Conservation (phyloP, 2,329 filamentous ascomycete genomes). For the Arthrobotrys megalospora region DNA sequence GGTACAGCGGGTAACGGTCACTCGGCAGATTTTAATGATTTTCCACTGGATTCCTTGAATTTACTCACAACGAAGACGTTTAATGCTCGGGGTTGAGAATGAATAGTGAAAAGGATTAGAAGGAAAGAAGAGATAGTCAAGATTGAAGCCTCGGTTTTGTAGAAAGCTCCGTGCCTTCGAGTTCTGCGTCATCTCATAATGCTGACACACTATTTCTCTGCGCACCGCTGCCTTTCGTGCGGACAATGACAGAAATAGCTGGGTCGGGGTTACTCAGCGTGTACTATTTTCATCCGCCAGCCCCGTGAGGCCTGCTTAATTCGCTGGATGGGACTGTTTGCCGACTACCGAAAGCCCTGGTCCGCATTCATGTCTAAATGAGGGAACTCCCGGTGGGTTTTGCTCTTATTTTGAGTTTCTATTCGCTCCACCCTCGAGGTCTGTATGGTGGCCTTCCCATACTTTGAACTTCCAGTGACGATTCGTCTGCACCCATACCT, state of each 20-base stretch:
- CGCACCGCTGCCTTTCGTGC: slow-evolving; percentile 19
- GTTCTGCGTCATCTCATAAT: slow-evolving; percentile 51
- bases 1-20: neutral
- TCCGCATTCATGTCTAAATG: slow-evolving; percentile 30
- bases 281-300: slow-evolving; percentile 45
- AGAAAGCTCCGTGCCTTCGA: slow-evolving; percentile 15
- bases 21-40: slow-evolving; percentile 15
- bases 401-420: slow-evolving; percentile 23
- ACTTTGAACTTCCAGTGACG: slow-evolving; percentile 14
- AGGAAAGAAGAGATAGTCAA: slow-evolving; percentile 4
- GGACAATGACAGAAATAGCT: slow-evolving; percentile 14
- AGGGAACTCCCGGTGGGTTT: slow-evolving; percentile 21
- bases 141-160: slow-evolving; percentile 26
- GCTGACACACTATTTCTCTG: slow-evolving; percentile 47
- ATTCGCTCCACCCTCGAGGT: slow-evolving; percentile 9
- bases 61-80: neutral
- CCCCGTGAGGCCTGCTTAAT: slow-evolving; percentile 17
- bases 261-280: slow-evolving; percentile 22
- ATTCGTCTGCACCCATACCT: neutral
- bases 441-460: neutral
- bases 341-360: slow-evolving; percentile 48
- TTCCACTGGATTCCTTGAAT: neutral
- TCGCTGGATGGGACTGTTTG: slow-evolving; percentile 20
- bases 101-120: neutral
- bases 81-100: neutral